Evolutionary conservation across 495 filamentous ascomycete genomes (phyloP).

Genomic region (Tetracladium setigerum): DNA sequence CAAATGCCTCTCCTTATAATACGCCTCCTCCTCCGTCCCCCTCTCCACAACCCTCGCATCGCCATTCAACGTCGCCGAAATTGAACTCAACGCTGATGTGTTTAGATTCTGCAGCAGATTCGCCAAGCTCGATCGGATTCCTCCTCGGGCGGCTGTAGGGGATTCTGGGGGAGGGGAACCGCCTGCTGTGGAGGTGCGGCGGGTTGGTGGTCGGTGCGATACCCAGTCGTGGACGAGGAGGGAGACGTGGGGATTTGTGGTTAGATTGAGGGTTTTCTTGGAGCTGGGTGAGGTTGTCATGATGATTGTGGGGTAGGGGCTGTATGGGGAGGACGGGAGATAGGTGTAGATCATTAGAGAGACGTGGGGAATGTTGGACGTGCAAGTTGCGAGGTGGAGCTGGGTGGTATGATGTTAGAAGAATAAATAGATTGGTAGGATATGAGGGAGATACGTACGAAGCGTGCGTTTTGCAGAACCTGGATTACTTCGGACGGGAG

Average conservation of each 20-base stretch:
- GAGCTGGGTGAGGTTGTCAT: constrained; percentile 90
- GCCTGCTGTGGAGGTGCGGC: constrained; percentile 14
- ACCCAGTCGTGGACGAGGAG: constrained; percentile 99
- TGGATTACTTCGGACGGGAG: constrained; percentile 80
- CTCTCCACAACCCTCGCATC: constrained; percentile 60
- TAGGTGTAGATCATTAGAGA: constrained; percentile 99
- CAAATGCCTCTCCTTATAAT: constrained; percentile 72
- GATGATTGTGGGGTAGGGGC: constrained; percentile 66
- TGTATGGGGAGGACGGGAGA: constrained; percentile 75
- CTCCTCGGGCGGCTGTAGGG: constrained; percentile 14
- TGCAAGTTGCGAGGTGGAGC: constrained; percentile 93
- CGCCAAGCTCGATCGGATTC: constrained; percentile 59
- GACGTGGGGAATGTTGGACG: constrained; percentile 78
- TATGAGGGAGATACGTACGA: constrained; percentile 47
- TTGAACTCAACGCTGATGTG: constrained; percentile 77
- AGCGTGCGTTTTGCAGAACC: constrained; percentile 90
- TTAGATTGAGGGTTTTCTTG: constrained; percentile 81
- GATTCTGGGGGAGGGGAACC: constrained; percentile 57
- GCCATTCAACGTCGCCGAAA: constrained; percentile 89
- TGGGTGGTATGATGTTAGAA: constrained; percentile 25
- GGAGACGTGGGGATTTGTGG: constrained; percentile 82
- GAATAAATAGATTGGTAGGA: background rate
- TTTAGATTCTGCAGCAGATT: constrained; percentile 83
- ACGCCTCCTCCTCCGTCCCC: constrained; percentile 72
- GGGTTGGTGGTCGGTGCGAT: constrained; percentile 80